These are phyloP conservation scores for Candida boleticola DNA, from an alignment of 805 yeast species.

Conservation along the genomic window DNA sequence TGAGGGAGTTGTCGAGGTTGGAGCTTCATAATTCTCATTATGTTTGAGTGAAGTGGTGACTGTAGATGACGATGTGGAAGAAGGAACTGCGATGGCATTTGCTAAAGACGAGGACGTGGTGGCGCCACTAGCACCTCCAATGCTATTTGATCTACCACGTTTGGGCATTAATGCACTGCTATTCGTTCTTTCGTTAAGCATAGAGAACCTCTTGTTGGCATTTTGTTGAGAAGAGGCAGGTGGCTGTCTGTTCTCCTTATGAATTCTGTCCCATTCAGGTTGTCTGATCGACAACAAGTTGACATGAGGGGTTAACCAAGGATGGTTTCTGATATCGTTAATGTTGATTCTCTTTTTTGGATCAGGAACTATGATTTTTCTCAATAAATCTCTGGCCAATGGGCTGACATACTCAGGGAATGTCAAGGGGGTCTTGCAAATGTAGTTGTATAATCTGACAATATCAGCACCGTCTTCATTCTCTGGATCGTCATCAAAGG, in stretches of 20 bases:
- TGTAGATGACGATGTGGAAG: not conserved
- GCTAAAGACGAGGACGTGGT: conserved; percentile 60
- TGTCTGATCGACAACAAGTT: conserved; percentile 82
- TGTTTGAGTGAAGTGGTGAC: conserved; percentile 6
- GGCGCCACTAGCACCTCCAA: conserved; percentile 49
- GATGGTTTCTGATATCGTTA: conserved; percentile 71
- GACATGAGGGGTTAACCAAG: conserved; percentile 85
- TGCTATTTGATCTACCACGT: conserved; percentile 29
- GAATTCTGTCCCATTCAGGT: conserved; percentile 79
- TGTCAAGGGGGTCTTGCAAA: conserved; percentile 85
- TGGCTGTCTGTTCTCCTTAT: conserved; percentile 26
- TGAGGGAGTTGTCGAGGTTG: conserved; percentile 15
- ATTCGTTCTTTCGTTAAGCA: conserved; percentile 41
- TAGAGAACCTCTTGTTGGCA: conserved; percentile 43
- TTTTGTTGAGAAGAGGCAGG: conserved; percentile 12
- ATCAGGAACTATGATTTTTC: conserved; percentile 81
- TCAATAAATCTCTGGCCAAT: conserved; percentile 82
- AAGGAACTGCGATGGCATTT: conserved; percentile 51
- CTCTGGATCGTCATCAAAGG: conserved; percentile 95
- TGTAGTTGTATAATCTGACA: conserved; percentile 84
- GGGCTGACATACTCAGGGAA: conserved; percentile 94
- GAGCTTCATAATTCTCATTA: conserved; percentile 1
- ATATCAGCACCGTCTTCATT: conserved; percentile 97
- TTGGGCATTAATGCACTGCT: conserved; percentile 33
- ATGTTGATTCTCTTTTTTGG: conserved; percentile 74